Conservation (phyloP, 2,329 filamentous ascomycete species). For the Chaetomiaceae sp. region DNA sequence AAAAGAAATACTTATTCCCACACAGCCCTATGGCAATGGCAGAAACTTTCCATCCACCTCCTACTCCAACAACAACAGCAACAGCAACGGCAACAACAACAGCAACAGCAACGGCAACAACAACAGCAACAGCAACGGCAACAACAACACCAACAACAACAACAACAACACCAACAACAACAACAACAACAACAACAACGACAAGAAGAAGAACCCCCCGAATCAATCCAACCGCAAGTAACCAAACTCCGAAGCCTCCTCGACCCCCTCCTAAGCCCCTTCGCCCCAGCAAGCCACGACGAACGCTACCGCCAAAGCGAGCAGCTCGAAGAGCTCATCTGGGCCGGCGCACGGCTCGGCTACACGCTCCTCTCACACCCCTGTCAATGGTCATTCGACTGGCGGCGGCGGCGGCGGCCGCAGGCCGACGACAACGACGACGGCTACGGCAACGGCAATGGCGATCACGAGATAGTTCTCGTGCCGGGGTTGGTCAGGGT, state of each 20-base stretch:
- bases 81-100: too few relatives aligned
- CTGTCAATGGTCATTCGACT: neutral
- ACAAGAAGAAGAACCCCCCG: neutral
- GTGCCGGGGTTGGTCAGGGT: neutral
- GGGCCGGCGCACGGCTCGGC: neutral
- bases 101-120: too few relatives aligned
- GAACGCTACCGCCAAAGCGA: neutral
- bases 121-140: too few relatives aligned
- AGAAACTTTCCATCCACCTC: neutral
- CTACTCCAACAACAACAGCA: too few relatives aligned
- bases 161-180: too few relatives aligned
- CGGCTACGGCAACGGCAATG: too few relatives aligned
- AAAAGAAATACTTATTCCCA: too few relatives aligned
- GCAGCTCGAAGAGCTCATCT: neutral
- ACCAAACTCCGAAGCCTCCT: neutral
- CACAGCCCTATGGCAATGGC: constrained; percentile 1
- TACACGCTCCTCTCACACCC: neutral
- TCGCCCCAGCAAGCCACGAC: neutral
- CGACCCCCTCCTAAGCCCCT: neutral
- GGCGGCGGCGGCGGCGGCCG: too few relatives aligned
- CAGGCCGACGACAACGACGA: too few relatives aligned
- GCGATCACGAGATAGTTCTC: neutral
- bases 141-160: too few relatives aligned
- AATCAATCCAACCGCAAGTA: neutral
- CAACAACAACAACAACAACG: too few relatives aligned